These are phyloP conservation scores for Calonectria crousiana DNA, from an alignment of 2,329 filamentous ascomycete genomes.

Conservation along the genomic window DNA sequence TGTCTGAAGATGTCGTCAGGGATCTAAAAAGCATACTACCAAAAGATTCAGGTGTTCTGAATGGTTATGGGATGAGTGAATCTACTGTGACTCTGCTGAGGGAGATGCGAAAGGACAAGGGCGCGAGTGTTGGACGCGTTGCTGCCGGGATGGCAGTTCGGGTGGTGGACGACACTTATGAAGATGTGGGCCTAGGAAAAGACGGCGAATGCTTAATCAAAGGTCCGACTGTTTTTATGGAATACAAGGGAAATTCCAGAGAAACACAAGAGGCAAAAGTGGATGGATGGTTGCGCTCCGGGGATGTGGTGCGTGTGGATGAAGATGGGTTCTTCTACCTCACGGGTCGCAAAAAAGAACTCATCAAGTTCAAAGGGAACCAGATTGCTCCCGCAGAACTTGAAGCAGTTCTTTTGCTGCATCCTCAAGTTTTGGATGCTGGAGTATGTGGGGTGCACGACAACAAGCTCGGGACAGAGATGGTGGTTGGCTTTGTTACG, in stretches of 20 bases:
- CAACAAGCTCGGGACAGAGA: conserved; percentile 41
- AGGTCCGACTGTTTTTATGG: conserved; percentile 44
- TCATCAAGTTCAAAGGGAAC: conserved; percentile 31
- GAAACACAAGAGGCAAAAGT: conserved; percentile 43
- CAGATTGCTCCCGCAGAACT: conserved; percentile 48
- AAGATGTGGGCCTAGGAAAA: conserved; percentile 42
- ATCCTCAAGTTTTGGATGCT: conserved; percentile 44
- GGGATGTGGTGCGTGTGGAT: conserved; percentile 46
- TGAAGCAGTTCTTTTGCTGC: conserved; percentile 44
- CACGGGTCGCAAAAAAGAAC: conserved; percentile 48
- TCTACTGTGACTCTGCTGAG: conserved; percentile 36
- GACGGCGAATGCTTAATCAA: conserved; percentile 45
- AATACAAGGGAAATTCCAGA: conserved; percentile 43
- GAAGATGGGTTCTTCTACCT: conserved; percentile 47
- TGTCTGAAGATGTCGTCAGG: conserved; percentile 33
- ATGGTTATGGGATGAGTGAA: conserved; percentile 44
- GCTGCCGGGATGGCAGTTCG: conserved; percentile 37
- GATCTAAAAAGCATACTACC: conserved; percentile 27
- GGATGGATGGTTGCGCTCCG: conserved; percentile 47
- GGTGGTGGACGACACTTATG: conserved; percentile 45
- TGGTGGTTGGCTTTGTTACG: conserved; percentile 47
- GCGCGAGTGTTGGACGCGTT: conserved; percentile 34
- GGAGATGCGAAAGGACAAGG: conserved; percentile 33
- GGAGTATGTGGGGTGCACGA: conserved; percentile 46
- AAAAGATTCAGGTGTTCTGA: conserved; percentile 29